These are phyloP conservation scores for Calophaca sinica DNA, from an alignment of 306 rosid species.

Conservation along the genomic window DNA sequence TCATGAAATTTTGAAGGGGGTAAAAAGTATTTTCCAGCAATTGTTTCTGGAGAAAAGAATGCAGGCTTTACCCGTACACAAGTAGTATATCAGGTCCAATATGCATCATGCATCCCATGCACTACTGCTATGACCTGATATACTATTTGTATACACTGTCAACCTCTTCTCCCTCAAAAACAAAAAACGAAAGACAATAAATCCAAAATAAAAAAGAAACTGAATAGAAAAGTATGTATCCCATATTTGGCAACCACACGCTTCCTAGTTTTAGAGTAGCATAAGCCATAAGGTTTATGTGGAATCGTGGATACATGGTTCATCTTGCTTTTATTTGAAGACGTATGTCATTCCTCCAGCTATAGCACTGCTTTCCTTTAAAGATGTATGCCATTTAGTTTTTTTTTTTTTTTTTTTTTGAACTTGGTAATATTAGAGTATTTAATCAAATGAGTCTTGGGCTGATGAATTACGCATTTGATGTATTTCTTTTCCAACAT, in stretches of 20 bases:
- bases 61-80: background rate
- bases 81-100: background rate
- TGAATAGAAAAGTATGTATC: background rate
- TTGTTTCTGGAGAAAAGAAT: too few species aligned
- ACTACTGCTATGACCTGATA: background rate
- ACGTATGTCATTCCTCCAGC: background rate
- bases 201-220: too few species aligned
- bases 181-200: background rate
- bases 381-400: slow-evolving; percentile 5
- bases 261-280: background rate
- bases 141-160: too few species aligned
- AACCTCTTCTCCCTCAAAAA: background rate
- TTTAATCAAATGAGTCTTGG: slow-evolving; percentile 13
- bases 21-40: too few species aligned
- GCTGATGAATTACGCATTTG: slow-evolving; percentile 16
- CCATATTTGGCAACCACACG: background rate
- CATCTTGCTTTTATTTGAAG: background rate
- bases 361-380: slow-evolving; percentile 27
- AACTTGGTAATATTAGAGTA: background rate
- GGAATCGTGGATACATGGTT: background rate
- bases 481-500: slow-evolving; percentile 24
- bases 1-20: too few species aligned
- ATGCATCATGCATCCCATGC: background rate
- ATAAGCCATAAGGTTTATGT: background rate
- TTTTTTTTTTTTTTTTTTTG: background rate